These are phyloP conservation scores for Pisolithus tinctorius DNA, from an alignment of 768 basidiomycete species.

Conservation along the genomic window DNA sequence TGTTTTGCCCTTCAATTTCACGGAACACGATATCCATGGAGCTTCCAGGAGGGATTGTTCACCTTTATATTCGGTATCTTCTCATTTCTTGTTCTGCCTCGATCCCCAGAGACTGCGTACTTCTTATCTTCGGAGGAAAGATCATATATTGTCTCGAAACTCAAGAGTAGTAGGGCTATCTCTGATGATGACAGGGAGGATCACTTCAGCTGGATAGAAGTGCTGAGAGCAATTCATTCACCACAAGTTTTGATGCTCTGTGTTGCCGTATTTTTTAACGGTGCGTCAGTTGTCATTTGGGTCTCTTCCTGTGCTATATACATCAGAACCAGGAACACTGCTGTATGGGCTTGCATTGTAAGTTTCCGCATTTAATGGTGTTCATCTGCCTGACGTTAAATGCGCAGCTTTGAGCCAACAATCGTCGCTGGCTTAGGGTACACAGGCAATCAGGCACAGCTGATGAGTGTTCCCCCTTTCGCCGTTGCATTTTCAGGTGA, in stretches of 20 bases:
- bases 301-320: constrained; percentile 1
- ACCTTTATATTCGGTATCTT: too few relatives aligned
- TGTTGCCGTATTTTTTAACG: constrained; percentile 46
- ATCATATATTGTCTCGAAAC: constrained; percentile 31
- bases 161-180: constrained; percentile 24
- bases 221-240: constrained; percentile 15
- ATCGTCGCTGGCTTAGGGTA: too few relatives aligned
- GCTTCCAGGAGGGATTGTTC: constrained; percentile 12
- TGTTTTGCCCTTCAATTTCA: background rate
- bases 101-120: too few relatives aligned
- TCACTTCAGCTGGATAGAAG: constrained; percentile 53
- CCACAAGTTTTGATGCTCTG: constrained; percentile 51
- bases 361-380: constrained; percentile 12
- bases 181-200: constrained; percentile 37
- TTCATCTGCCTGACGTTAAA: constrained; percentile 28
- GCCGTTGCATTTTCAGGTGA: too few relatives aligned
- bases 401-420: too few relatives aligned
- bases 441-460: too few relatives aligned
- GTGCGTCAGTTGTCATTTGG: constrained; percentile 22
- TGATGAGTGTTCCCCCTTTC: too few relatives aligned
- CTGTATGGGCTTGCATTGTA: constrained; percentile 17
- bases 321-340: constrained; percentile 8
- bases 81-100: too few relatives aligned
- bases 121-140: constrained; percentile 33
- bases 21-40: background rate